A percentile compares a stretch with the other conserved stretches of the same genome.
Conservation (phyloP, 2,329 filamentous ascomycete genomes). For the Xylariaceae sp. region DNA sequence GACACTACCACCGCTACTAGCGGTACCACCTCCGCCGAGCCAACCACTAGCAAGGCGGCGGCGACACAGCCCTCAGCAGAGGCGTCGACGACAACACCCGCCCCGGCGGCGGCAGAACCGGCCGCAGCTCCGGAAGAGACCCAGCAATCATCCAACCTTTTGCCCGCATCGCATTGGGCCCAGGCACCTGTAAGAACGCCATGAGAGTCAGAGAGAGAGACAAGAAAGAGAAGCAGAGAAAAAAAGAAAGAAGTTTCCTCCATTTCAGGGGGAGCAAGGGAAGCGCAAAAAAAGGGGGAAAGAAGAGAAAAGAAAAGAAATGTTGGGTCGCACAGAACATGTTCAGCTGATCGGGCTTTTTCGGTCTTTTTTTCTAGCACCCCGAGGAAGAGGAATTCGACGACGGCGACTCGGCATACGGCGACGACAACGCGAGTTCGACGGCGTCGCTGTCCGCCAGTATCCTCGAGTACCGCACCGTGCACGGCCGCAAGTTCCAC, state of each 20-base stretch:
- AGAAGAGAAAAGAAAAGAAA: background rate
- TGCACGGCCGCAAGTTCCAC: constrained; percentile 31
- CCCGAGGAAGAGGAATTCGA: constrained; percentile 20
- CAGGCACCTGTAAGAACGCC: constrained; percentile 21
- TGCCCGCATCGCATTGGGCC: constrained; percentile 29
- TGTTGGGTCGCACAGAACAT: background rate
- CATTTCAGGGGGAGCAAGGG: too few species aligned
- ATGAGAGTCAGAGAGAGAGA: background rate
- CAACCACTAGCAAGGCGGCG: background rate
- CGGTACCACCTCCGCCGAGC: constrained; percentile 2
- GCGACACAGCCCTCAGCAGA: background rate
- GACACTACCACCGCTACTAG: constrained; percentile 7
- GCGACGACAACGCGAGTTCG: constrained; percentile 28
- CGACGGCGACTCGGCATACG: constrained; percentile 28
- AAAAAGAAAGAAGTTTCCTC: background rate
- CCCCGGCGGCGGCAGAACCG: background rate
- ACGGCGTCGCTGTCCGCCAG: constrained; percentile 31
- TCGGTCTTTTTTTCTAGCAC: background rate
- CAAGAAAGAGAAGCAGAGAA: background rate
- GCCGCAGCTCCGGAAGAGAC: background rate
- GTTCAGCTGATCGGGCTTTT: constrained; percentile 3
- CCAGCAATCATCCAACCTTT: constrained; percentile 9
- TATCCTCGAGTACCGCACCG: constrained; percentile 31
- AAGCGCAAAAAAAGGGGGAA: background rate
- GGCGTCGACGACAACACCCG: constrained; percentile 1